These are phyloP conservation scores for Scolecobasidium constrictum DNA, from an alignment of 2,329 filamentous ascomycete genomes.

Conservation along the genomic window DNA sequence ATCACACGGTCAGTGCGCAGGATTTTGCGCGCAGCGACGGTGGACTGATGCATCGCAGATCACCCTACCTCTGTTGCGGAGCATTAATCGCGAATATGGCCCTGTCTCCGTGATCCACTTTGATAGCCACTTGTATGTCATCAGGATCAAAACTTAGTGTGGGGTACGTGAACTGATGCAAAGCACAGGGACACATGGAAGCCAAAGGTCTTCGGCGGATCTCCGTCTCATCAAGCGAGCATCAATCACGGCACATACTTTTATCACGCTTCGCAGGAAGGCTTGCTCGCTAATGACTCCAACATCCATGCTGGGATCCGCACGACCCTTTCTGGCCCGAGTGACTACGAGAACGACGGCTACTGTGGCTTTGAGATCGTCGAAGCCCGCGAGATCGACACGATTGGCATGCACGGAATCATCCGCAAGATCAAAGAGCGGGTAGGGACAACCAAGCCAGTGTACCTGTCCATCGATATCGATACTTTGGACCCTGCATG, in stretches of 20 bases:
- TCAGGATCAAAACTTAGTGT: conserved; percentile 12
- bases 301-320: conserved; percentile 85
- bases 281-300: conserved; percentile 67
- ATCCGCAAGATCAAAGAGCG: conserved; percentile 66
- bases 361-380: conserved; percentile 79
- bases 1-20: conserved; percentile 43
- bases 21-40: too few species aligned
- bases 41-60: too few species aligned
- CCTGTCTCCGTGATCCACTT: conserved; percentile 56
- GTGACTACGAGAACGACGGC: conserved; percentile 75
- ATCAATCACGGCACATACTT: conserved; percentile 90
- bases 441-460: conserved; percentile 62
- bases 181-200: conserved; percentile 47
- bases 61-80: conserved; percentile 43
- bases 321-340: conserved; percentile 66
- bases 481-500: conserved; percentile 79
- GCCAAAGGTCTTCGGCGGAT: conserved; percentile 78
- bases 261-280: conserved; percentile 70
- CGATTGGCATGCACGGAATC: conserved; percentile 60
- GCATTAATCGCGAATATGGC: conserved; percentile 54
- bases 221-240: conserved; percentile 61
- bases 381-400: conserved; percentile 62
- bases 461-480: conserved; percentile 79
- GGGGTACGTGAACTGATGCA: conserved; percentile 1
- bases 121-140: conserved; percentile 44